These are phyloP conservation scores for Eucalyptus virginea DNA, from an alignment of 345 rosid species.

Conservation along the genomic window DNA sequence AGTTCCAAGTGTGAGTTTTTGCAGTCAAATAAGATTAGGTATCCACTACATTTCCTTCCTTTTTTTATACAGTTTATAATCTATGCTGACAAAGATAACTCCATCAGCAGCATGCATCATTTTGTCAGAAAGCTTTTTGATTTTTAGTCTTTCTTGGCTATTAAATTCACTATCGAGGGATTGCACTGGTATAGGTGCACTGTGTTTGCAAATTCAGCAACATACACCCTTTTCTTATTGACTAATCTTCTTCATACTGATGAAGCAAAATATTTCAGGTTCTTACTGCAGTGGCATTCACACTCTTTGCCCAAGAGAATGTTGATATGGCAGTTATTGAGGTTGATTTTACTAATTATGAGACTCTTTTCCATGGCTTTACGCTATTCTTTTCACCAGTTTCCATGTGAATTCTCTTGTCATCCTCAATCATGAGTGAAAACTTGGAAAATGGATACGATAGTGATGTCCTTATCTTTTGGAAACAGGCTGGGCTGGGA, in stretches of 20 bases:
- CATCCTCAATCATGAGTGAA: background rate
- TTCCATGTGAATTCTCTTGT: background rate
- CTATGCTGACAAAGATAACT: background rate
- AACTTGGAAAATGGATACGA: background rate
- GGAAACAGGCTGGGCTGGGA: conserved; percentile 69
- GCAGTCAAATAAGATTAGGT: background rate
- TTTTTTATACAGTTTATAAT: background rate
- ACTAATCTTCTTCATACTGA: background rate
- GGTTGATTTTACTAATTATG: conserved; percentile 15
- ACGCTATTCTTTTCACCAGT: background rate
- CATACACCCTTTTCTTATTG: background rate
- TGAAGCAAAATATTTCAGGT: conserved; percentile 30
- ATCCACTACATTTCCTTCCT: background rate
- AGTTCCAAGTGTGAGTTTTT: background rate
- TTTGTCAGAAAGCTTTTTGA: background rate
- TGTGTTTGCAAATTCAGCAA: background rate
- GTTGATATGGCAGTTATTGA: conserved; percentile 81
- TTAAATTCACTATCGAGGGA: background rate
- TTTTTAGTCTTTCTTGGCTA: background rate
- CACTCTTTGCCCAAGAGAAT: conserved; percentile 56
- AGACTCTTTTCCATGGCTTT: background rate
- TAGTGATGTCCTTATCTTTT: background rate
- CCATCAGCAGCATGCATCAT: background rate
- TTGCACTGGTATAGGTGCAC: background rate
- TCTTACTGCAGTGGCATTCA: conserved; percentile 71